phyloP scores from a whole-genome alignment of 352 stramenopile species.

The Phytophthora fragariae region DNA sequence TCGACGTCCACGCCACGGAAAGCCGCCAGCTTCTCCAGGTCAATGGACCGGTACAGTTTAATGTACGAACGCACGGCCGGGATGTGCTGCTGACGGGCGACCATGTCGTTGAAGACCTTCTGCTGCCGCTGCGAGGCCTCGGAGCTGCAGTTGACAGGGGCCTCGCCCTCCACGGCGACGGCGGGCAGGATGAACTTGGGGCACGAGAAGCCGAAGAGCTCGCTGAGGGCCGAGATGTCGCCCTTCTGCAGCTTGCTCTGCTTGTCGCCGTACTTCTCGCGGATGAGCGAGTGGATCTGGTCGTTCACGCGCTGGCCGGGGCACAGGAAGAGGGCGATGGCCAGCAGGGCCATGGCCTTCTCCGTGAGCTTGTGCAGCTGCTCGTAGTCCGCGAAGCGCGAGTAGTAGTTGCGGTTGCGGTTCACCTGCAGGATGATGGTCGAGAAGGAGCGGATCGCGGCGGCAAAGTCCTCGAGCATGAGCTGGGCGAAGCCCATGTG shows the following conservation, averaged over 20 bases:
- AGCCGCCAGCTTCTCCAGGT: conserved; percentile 93
- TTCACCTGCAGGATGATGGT: conserved; percentile 92
- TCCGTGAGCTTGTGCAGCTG: conserved; percentile 96
- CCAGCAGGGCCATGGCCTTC: conserved; percentile 94
- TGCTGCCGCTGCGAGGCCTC: conserved; percentile 81
- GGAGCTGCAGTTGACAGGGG: conserved; percentile 60
- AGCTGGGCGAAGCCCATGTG: conserved; percentile 98
- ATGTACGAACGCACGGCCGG: conserved; percentile 95
- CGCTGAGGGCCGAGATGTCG: conserved; percentile 80
- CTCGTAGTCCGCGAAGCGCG: conserved; percentile 92
- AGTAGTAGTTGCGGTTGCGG: conserved; percentile 91
- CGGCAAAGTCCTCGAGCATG: conserved; percentile 97
- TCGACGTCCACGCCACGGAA: conserved; percentile 90
- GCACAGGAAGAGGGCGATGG: conserved; percentile 91
- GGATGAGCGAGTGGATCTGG: conserved; percentile 88
- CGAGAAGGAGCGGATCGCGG: conserved; percentile 91
- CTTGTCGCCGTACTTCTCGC: conserved; percentile 96
- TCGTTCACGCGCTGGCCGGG: conserved; percentile 87
- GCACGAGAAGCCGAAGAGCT: conserved; percentile 93
- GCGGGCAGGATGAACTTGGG: conserved; percentile 96
- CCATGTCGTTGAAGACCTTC: conserved; percentile 92
- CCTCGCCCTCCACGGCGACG: conserved; percentile 65
- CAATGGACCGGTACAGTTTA: conserved; percentile 97
- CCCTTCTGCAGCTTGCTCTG: conserved; percentile 86
- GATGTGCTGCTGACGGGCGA: conserved; percentile 87